phyloP scores from a whole-genome alignment of 805 yeast genomes.

The Ogataea corticis region DNA sequence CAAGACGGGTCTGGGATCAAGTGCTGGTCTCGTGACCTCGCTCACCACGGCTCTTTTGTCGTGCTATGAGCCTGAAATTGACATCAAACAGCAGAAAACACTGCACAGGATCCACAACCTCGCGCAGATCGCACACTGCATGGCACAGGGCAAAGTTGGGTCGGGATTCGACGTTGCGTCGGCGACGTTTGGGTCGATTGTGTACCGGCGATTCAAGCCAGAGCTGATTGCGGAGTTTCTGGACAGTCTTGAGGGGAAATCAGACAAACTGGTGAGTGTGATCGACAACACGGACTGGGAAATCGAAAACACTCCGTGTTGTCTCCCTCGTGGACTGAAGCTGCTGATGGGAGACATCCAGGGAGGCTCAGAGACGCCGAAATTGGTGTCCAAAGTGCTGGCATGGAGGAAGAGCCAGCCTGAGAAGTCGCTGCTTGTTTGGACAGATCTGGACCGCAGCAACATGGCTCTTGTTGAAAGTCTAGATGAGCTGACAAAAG shows the following conservation, averaged over 20 bases:
- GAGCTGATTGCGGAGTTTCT: constrained; percentile 38
- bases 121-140: constrained; percentile 87
- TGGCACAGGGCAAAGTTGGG: constrained; percentile 93
- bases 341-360: constrained; percentile 90
- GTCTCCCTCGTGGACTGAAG: constrained; percentile 66
- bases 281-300: constrained; percentile 59
- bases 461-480: constrained; percentile 58
- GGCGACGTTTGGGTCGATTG: constrained; percentile 87
- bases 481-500: constrained; percentile 41
- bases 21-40: constrained; percentile 89
- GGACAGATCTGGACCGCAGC: constrained; percentile 53
- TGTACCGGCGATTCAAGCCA: constrained; percentile 76
- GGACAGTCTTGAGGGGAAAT: constrained; percentile 17
- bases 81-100: constrained; percentile 27
- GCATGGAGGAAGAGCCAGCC: constrained; percentile 63
- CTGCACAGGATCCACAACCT: constrained; percentile 66
- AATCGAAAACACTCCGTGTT: constrained; percentile 51
- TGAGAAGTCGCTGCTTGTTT: constrained; percentile 51
- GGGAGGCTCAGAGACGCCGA: constrained; percentile 94
- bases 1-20: constrained; percentile 94
- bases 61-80: constrained; percentile 38
- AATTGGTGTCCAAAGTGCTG: constrained; percentile 73
- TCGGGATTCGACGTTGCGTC: constrained; percentile 98
- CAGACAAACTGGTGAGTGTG: constrained; percentile 34
- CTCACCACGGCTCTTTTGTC: constrained; percentile 69